Evolutionary conservation across 2,329 filamentous ascomycete genomes (phyloP).

Genomic region (Penicillium occitanis): DNA sequence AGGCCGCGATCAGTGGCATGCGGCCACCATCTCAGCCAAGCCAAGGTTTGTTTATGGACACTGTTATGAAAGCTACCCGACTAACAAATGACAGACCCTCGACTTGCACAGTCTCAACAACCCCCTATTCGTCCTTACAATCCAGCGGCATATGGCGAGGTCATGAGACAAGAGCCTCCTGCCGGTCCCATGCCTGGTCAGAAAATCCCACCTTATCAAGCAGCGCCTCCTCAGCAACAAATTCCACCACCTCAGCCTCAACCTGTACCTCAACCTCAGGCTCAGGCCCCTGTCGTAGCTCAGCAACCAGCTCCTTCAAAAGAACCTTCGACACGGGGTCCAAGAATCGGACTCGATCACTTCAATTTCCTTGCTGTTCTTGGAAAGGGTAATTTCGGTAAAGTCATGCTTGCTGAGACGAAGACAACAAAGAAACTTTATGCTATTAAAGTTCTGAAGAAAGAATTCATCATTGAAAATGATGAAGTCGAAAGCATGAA

Average conservation of each 20-base stretch:
- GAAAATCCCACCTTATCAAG: conserved; percentile 24
- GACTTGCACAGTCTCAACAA: conserved; percentile 40
- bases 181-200: conserved; percentile 29
- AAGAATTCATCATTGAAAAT: conserved; percentile 99
- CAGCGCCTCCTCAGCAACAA: conserved; percentile 13
- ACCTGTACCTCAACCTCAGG: conserved; percentile 24
- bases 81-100: conserved; percentile 17
- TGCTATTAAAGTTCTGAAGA: conserved; percentile 98
- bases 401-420: conserved; percentile 98
- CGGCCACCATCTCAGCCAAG: conserved; percentile 44
- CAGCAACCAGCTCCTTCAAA: conserved; percentile 22
- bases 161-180: conserved; percentile 31
- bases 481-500: conserved; percentile 98
- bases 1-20: conserved; percentile 49
- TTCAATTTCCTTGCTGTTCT: conserved; percentile 99
- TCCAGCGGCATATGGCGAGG: conserved; percentile 43
- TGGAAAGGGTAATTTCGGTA: conserved; percentile 98
- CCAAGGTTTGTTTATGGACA: conserved; percentile 35
- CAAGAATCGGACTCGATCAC: conserved; percentile 91
- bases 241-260: conserved; percentile 27
- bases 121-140: conserved; percentile 50
- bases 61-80: conserved; percentile 32
- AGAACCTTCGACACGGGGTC: conserved; percentile 36
- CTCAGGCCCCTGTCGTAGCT: conserved; percentile 21
- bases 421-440: conserved; percentile 90